A percentile compares a stretch with the other conserved stretches of the same genome.
Conservation (phyloP, 2,329 filamentous ascomycete genomes). For the Davidsoniella neocaledoniae region DNA sequence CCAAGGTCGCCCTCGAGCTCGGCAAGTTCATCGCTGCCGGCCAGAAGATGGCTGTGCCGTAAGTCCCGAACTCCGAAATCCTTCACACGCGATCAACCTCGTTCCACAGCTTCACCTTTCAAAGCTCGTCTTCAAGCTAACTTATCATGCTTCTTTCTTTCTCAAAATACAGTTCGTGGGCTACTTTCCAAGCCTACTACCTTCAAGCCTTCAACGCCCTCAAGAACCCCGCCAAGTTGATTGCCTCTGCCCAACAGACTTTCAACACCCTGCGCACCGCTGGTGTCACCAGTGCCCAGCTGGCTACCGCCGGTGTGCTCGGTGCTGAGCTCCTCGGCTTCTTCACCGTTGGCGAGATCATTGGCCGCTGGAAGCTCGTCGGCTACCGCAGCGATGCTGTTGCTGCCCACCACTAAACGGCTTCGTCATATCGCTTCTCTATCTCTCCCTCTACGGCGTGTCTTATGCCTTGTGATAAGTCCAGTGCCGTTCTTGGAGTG, state of each 20-base stretch:
- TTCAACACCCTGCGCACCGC: slow-evolving; percentile 43
- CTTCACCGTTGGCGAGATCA: slow-evolving; percentile 95
- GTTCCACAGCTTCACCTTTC: neutral
- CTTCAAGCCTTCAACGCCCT: slow-evolving; percentile 54
- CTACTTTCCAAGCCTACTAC: slow-evolving; percentile 77
- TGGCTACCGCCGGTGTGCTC: slow-evolving; percentile 59
- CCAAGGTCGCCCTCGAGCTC: slow-evolving; percentile 73
- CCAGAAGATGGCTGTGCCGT: slow-evolving; percentile 92
- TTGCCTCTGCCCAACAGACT: slow-evolving; percentile 39
- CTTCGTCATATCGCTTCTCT: neutral
- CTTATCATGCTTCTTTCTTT: neutral
- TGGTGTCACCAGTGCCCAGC: slow-evolving; percentile 53
- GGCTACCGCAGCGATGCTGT: slow-evolving; percentile 64
- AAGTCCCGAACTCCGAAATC: slow-evolving; percentile 30
- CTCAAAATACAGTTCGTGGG: slow-evolving; percentile 40
- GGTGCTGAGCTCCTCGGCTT: slow-evolving; percentile 81
- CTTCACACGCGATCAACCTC: neutral
- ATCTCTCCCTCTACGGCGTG: neutral
- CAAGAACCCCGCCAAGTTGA: slow-evolving; percentile 47
- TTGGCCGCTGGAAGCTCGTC: slow-evolving; percentile 86
- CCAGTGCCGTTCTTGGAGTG: no score
- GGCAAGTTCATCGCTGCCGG: slow-evolving; percentile 71
- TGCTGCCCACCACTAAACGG: slow-evolving; percentile 40
- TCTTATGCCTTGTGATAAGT: no score
- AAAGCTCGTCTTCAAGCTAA: slow-evolving; percentile 3